Evolutionary conservation across 176 grass and related monocot genomes (phyloP).

Genomic region (Rhipidocladum racemiflorum): DNA sequence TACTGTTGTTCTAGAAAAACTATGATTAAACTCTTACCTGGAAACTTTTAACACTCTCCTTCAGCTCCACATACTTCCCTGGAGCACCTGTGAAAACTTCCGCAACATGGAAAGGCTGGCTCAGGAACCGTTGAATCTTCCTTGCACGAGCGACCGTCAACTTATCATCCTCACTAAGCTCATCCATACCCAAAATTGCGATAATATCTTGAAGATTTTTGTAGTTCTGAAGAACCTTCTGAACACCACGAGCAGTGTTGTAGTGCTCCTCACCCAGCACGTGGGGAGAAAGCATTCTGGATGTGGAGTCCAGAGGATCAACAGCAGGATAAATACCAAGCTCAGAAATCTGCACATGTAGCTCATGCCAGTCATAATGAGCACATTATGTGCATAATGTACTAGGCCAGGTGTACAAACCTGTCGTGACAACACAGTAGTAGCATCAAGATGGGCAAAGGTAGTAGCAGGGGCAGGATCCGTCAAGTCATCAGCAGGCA

Average conservation of each 20-base stretch:
- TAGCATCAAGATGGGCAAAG: slow-evolving; percentile 97
- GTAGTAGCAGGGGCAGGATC: slow-evolving; percentile 97
- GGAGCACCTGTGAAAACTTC: slow-evolving; percentile 98
- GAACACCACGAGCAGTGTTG: slow-evolving; percentile 97
- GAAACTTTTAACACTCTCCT: slow-evolving; percentile 83
- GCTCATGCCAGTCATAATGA: slow-evolving; percentile 16
- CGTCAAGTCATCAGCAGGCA: slow-evolving; percentile 98
- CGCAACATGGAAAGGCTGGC: slow-evolving; percentile 97
- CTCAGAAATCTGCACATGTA: slow-evolving; percentile 74
- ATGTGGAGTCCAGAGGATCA: slow-evolving; percentile 87
- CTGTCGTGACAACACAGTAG: slow-evolving; percentile 91
- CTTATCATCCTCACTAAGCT: slow-evolving; percentile 96
- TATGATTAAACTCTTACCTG: slow-evolving; percentile 50
- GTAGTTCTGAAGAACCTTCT: slow-evolving; percentile 99
- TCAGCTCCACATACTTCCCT: slow-evolving; percentile 93
- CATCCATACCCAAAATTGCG: slow-evolving; percentile 96
- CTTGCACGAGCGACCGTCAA: slow-evolving; percentile 85
- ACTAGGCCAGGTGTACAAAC: slow-evolving; percentile 24
- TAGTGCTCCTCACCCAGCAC: slow-evolving; percentile 83
- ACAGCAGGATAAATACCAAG: slow-evolving; percentile 93
- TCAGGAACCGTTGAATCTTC: slow-evolving; percentile 91
- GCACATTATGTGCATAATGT: background rate
- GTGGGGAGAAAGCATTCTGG: slow-evolving; percentile 93
- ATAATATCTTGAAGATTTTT: slow-evolving; percentile 99
- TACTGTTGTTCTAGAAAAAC: background rate